Base-by-base conservation (phyloP, 2,329 filamentous ascomycete genomes). In the Fusarium illudens region DNA sequence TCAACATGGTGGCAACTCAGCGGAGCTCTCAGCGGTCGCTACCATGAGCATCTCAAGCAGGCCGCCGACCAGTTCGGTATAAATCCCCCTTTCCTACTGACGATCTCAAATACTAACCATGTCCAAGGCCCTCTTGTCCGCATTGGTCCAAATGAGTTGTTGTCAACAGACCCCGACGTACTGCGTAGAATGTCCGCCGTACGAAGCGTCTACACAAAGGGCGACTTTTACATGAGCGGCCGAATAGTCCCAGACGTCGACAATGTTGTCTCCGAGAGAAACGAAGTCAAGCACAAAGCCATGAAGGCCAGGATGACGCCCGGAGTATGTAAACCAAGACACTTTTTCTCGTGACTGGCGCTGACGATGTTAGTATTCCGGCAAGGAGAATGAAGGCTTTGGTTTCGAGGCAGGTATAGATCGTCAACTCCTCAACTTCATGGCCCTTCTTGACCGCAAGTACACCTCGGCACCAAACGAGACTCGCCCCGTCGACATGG, bases 201-300 rank as follows among this genome's bases (percentile, higher is more conserved):
- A 3, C 76, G 80, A 12, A 79, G 77, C 25, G 58, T 63, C 6
- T 83, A 82, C 60, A 73, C 65, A 3, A 78, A 80, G 2, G 77
- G 77, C 0, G 67, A 65, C 1, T 86, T 84, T 79, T 87, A 86
- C 69, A 76, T 80, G 59, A 82, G 79, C 5, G 79, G 84, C 58
- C 80, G 82, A 13, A 79, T 90, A 62, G 83, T 89, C 60, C 83
- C 84, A 0, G 79, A 83, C n/a, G 77, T 81, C 25, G 83, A 87
- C 64, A 87, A 84, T 60, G 79, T 89, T 6, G 81, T 87, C 33
- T 85, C 83, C 0, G 77, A 81, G 34, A 78, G 82, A 39, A 79
- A 88, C 58, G 83, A 84, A 37, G 78, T 72, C 15, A 77, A 76
- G 49, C 86, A 87, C 65, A 77, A 80, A 9, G 73, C 73, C 6